Evolutionary conservation across 140 eudicot genomes (phyloP).

Genomic region (Flaveria floridana): DNA sequence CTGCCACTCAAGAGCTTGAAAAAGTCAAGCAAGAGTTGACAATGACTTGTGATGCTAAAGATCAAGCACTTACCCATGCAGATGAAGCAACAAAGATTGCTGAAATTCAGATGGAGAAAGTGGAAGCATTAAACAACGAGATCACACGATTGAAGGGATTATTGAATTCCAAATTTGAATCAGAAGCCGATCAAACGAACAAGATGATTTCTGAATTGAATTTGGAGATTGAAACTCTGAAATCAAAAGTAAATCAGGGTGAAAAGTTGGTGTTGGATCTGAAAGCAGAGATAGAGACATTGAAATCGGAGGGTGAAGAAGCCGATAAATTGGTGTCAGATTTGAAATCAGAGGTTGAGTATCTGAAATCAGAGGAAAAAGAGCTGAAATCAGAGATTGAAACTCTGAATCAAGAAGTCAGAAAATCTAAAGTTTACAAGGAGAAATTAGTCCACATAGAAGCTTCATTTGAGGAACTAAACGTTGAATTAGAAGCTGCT

Average conservation of each 20-base stretch:
- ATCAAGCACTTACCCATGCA: conserved; percentile 81
- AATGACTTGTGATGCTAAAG: conserved; percentile 67
- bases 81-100: conserved; percentile 93
- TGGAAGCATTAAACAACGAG: conserved; percentile 62
- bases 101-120: conserved; percentile 72
- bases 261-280: conserved; percentile 38
- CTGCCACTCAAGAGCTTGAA: conserved; percentile 81
- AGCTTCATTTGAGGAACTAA: conserved; percentile 61
- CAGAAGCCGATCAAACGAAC: conserved; percentile 52
- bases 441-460: conserved; percentile 58
- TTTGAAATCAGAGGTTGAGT: conserved; percentile 29
- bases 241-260: conserved; percentile 39
- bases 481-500: conserved; percentile 84
- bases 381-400: conserved; percentile 50
- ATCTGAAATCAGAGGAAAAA: conserved; percentile 40
- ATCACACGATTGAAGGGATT: conserved; percentile 59
- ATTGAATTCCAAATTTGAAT: conserved; percentile 55
- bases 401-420: conserved; percentile 52
- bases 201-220: conserved; percentile 45
- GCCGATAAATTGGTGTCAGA: conserved; percentile 32
- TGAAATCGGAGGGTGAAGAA: conserved; percentile 49
- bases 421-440: conserved; percentile 48
- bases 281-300: conserved; percentile 52
- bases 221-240: conserved; percentile 32
- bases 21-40: conserved; percentile 69